Base-by-base conservation (phyloP, 2,329 filamentous ascomycete genomes). In the Aspergillus versicolor region DNA sequence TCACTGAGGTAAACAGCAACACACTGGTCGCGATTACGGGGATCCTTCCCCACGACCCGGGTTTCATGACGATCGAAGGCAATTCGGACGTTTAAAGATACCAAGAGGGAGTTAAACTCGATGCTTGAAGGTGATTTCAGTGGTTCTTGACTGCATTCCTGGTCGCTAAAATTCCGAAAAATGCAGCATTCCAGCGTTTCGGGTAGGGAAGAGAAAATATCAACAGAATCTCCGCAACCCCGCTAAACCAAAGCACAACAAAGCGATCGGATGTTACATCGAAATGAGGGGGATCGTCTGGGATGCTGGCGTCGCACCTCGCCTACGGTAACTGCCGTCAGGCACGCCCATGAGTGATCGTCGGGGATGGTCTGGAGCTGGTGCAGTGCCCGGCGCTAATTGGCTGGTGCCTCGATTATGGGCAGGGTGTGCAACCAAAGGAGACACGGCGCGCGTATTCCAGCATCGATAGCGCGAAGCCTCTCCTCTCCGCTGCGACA, bases 211-310 rank as follows among this genome's bases (percentile, higher is more conserved):
- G 27, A 30, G 9, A 30, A 9, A 30, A 30, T 11, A 30, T 11
- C 9, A 30, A 30, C 27, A 30, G 9, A 30, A 30, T 30, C 8
- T 30, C 27, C 27, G 11, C 27, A 30, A 30, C 27, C 27, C 24
- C 24, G 24, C 24, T 27, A 27, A 27, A 30, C 9, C 3, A 30
- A 30, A 30, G 1, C 27, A 30, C 27, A 12, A 30, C 27, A 19
- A 48, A 19, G 19, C 21, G 6, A 6, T 5, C 19, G 38, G 4
- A n/a, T 17, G 40, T 46, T 40, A 27, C 50, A 52, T 52, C n/a
- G 21, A 22, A 44, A 21, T 45, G 42, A 47, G 41, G 51, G 51
- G 51, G 51, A 53, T 46, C 51, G 51, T 38, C 51, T 17, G 27
- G 9, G 27, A 9, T 11, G 3, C 27, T 30, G 27, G 27, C 27